These are phyloP conservation scores for Geotrichum klebahnii DNA, from an alignment of 1,139 yeast genomes.

Conservation along the genomic window DNA sequence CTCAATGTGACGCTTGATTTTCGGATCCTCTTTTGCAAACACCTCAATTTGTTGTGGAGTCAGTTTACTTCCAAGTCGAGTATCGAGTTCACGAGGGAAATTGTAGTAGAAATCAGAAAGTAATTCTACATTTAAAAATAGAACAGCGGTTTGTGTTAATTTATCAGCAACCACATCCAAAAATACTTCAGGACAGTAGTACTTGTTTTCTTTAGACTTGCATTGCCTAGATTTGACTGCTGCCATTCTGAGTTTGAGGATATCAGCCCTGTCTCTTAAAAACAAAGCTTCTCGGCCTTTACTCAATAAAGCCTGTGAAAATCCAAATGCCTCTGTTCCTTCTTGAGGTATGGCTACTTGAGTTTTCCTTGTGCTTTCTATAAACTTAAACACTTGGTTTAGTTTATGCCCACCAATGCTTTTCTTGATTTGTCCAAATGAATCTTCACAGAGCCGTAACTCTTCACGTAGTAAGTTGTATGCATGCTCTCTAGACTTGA, in stretches of 20 bases:
- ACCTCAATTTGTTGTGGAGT: conserved; percentile 73
- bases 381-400: conserved; percentile 72
- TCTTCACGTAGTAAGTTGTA: conserved; percentile 74
- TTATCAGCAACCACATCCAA: conserved; percentile 90
- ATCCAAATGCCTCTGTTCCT: conserved; percentile 66
- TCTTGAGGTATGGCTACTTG: conserved; percentile 36
- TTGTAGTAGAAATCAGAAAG: conserved; percentile 92
- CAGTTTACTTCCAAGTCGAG: conserved; percentile 59
- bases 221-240: conserved; percentile 75
- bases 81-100: conserved; percentile 90
- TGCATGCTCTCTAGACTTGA: conserved; percentile 72
- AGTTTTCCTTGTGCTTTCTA: conserved; percentile 48
- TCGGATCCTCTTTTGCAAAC: conserved; percentile 94
- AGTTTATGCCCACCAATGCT: conserved; percentile 80
- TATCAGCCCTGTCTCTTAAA: conserved; percentile 66
- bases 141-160: conserved; percentile 84
- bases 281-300: conserved; percentile 79
- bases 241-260: conserved; percentile 69
- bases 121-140: conserved; percentile 88
- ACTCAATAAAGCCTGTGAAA: conserved; percentile 63
- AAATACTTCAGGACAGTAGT: conserved; percentile 90
- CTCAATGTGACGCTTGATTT: conserved; percentile 82
- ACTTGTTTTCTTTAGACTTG: conserved; percentile 72
- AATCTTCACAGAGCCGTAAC: conserved; percentile 70
- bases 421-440: conserved; percentile 58